phyloP scores from a whole-genome alignment of 2,329 filamentous ascomycete species.

The Cryoendolithus antarcticus region DNA sequence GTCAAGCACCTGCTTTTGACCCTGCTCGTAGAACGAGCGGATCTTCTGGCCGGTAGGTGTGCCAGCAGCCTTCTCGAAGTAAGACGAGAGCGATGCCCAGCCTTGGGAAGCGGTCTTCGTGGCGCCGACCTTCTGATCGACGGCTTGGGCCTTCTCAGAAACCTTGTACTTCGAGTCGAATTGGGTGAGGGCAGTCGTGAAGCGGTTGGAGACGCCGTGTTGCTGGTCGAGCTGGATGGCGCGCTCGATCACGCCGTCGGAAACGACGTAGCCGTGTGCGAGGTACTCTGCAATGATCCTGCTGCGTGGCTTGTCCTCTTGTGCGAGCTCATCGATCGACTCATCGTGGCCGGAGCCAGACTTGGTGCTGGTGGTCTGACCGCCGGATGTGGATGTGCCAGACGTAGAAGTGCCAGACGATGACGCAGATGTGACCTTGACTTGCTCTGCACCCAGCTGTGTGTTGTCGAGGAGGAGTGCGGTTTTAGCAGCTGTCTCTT shows the following conservation, averaged over 20 bases:
- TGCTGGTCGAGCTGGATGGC: conserved; percentile 82
- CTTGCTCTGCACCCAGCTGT: conserved; percentile 63
- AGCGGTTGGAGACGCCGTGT: conserved; percentile 72
- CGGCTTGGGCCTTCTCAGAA: conserved; percentile 68
- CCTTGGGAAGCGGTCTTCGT: conserved; percentile 56
- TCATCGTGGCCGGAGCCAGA: conserved; percentile 30
- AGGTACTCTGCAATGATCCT: conserved; percentile 95
- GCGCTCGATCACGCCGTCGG: conserved; percentile 61
- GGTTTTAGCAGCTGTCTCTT: conserved; percentile 91
- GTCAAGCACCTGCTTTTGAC: conserved; percentile 81
- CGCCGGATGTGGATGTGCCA: conserved; percentile 50
- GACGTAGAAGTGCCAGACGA: conserved; percentile 52
- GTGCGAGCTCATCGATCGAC: conserved; percentile 60
- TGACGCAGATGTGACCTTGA: conserved; percentile 65
- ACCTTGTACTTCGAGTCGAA: conserved; percentile 83
- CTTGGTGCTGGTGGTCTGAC: conserved; percentile 44
- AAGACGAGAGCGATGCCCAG: conserved; percentile 61
- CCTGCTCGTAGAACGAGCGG: conserved; percentile 73
- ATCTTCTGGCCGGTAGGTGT: conserved; percentile 83
- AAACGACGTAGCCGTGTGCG: conserved; percentile 82
- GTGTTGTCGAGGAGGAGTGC: conserved; percentile 95
- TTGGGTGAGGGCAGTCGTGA: conserved; percentile 61
- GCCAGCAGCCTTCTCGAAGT: conserved; percentile 86
- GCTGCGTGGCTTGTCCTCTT: conserved; percentile 92
- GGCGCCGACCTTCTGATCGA: conserved; percentile 78